A percentile compares a stretch with the other conserved stretches of the same genome.
Evolutionary conservation across 208 protist species (phyloP).

Genomic region (Naegleria gruberi): DNA sequence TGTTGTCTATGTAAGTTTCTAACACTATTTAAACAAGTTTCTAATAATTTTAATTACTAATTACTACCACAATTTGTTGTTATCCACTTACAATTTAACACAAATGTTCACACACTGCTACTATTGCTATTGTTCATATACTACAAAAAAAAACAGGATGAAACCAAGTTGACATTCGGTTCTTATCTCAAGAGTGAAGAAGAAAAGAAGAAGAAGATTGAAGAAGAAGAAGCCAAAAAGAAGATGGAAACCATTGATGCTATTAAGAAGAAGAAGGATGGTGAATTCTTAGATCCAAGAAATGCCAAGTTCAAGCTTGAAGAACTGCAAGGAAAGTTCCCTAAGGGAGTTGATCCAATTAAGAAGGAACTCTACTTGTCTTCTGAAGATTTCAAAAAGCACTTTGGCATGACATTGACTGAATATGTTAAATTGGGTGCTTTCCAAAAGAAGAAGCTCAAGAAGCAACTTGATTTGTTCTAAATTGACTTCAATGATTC

Average conservation of each 20-base stretch:
- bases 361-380: constrained; percentile 16
- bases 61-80: no score
- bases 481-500: not conserved
- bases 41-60: no score
- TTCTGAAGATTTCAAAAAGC: not conserved
- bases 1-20: not conserved
- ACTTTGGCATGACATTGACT: not conserved
- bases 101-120: no score
- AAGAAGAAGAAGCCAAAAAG: not conserved
- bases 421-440: not conserved
- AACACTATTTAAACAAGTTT: no score
- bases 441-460: constrained; percentile 4
- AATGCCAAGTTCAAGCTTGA: not conserved
- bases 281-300: not conserved
- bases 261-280: not conserved
- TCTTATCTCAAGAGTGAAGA: not conserved
- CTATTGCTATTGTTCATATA: no score
- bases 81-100: no score
- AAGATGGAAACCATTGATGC: not conserved
- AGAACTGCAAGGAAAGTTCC: constrained; percentile 10
- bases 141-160: no score
- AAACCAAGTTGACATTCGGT: not conserved
- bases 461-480: not conserved
- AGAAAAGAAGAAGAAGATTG: not conserved
- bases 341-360: constrained; percentile 6